Base-by-base conservation (phyloP, 441 rosid species). In the Pelargonium exstipulatum region DNA sequence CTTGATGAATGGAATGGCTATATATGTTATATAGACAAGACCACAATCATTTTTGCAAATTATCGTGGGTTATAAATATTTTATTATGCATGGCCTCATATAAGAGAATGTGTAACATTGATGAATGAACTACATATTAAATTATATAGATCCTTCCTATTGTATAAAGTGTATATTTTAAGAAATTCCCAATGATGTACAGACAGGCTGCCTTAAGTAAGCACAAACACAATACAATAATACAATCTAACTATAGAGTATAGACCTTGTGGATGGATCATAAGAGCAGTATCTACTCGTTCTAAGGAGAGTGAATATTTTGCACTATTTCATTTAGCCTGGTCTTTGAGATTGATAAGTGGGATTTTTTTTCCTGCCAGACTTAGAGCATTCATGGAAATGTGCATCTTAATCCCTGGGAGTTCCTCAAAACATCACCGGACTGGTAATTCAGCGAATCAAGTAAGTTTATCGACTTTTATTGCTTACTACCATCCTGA, bases 341-440 rank as follows among this genome's bases (percentile, higher is more conserved):
- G 12, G 64, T n/a, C 60, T 66, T 65, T 62, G 42, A 55, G 29
- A 10, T 43, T 69, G 66, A 22, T 72, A 53, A 29, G 64, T 66
- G 37, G 17, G 16, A 9, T 13, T 35, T 32, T 70, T 64, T 66
- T 42, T 67, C 72, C 69, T 80, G 73, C 64, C 91, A 94, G 97
- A 80, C 95, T 94, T 46, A 83, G 95, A 69, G 84, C 97, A 29
- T 85, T 90, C 72, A 90, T 94, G 96, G 97, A 94, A 76, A 78
- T 94, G 77, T 94, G 99, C 78, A 94, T 94, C 79, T 80, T 94
- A 72, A 73, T 87, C 73, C 87, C 97, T 18, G 99, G 97, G 62
- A 84, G 83, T 73, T 78, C 91, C 75, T 77, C 83, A 69, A 88
- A 84, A 68, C 89, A 79, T 76, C 82, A 71, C 73, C 81, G 66